Evolutionary conservation across 1,284 basidiomycete species (phyloP).

Genomic region (Gymnopus androsaceus): DNA sequence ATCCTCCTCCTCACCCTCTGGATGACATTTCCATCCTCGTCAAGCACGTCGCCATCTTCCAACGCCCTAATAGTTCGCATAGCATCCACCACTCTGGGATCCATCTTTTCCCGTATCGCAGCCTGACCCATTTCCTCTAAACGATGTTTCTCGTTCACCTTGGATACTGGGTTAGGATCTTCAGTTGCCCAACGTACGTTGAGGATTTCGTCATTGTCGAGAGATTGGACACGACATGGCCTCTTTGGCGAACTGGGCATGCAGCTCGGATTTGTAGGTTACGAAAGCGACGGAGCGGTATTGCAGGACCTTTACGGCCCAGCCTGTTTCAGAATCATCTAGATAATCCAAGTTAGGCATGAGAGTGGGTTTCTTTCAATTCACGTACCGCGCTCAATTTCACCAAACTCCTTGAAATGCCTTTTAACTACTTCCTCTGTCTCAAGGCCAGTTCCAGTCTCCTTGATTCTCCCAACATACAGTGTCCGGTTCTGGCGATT

Average conservation of each 20-base stretch:
- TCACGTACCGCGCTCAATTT: constrained; percentile 85
- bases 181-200: constrained; percentile 98
- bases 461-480: constrained; percentile 93
- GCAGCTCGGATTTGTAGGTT: constrained; percentile 85
- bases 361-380: constrained; percentile 4
- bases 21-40: constrained; percentile 42
- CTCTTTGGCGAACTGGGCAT: constrained; percentile 97
- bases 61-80: constrained; percentile 80
- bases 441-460: constrained; percentile 84
- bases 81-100: constrained; percentile 84
- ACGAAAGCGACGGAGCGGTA: constrained; percentile 97
- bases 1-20: constrained; percentile 38
- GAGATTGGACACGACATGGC: constrained; percentile 98
- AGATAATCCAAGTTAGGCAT: constrained; percentile 10
- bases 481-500: constrained; percentile 92
- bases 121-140: constrained; percentile 82
- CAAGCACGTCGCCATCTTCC: constrained; percentile 74
- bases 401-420: constrained; percentile 98
- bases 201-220: constrained; percentile 97
- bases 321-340: constrained; percentile 35
- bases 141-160: constrained; percentile 80
- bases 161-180: constrained; percentile 90
- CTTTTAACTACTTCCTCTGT: constrained; percentile 87
- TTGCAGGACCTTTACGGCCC: constrained; percentile 84
- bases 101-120: constrained; percentile 82